These are phyloP conservation scores for Pyrenopolyporus hunteri DNA, from an alignment of 495 filamentous ascomycete genomes.

Conservation along the genomic window DNA sequence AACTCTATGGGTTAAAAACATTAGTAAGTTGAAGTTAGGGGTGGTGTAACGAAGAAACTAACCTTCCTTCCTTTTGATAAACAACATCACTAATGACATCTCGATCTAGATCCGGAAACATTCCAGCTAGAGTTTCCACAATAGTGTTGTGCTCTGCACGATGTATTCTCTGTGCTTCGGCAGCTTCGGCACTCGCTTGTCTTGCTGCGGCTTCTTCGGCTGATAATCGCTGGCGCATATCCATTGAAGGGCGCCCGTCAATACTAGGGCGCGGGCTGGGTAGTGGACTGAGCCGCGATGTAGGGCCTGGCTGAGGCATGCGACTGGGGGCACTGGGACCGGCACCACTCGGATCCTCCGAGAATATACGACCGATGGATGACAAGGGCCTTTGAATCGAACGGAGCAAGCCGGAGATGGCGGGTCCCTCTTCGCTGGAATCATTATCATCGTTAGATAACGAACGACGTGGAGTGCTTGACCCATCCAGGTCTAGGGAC, in stretches of 20 bases:
- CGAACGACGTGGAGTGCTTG: constrained; percentile 48
- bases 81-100: constrained; percentile 96
- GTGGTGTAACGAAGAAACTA: constrained; percentile 45
- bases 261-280: constrained; percentile 49
- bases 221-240: constrained; percentile 53
- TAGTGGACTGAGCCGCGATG: constrained; percentile 57
- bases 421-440: constrained; percentile 68
- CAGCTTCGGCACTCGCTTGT: constrained; percentile 90
- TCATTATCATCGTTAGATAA: constrained; percentile 56
- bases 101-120: constrained; percentile 91
- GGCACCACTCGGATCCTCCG: constrained; percentile 67
- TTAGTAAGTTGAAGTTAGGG: constrained; percentile 20
- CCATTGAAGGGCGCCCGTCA: constrained; percentile 50
- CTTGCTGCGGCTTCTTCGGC: constrained; percentile 92
- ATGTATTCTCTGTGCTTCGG: constrained; percentile 85
- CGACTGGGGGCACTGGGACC: constrained; percentile 57
- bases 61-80: constrained; percentile 89
- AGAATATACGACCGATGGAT: constrained; percentile 97
- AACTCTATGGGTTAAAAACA: constrained; percentile 61
- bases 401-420: constrained; percentile 83
- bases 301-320: constrained; percentile 56
- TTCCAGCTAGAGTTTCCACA: constrained; percentile 87
- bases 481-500: constrained; percentile 54
- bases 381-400: constrained; percentile 91
- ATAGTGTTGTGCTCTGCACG: constrained; percentile 85